Conservation (phyloP, 2,329 filamentous ascomycete genomes). For the Hysterium pulicare region DNA sequence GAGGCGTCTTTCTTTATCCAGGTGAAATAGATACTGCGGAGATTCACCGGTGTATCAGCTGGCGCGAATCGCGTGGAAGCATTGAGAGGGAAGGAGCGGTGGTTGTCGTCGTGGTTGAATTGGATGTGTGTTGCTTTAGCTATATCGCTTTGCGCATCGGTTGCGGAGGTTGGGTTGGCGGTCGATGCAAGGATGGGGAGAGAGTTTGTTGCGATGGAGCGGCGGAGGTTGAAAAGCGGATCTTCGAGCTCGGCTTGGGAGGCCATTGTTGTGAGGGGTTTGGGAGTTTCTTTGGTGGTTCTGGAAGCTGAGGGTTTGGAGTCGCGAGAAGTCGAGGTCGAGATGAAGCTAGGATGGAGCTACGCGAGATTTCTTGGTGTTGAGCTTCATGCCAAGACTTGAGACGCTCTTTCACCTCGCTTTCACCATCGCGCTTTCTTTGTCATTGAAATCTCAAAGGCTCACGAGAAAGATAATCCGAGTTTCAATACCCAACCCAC, state of each 20-base stretch:
- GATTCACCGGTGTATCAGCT: slow-evolving; percentile 64
- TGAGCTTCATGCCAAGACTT: background rate
- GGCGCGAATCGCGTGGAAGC: slow-evolving; percentile 83
- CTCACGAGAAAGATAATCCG: too few species aligned
- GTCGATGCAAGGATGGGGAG: slow-evolving; percentile 72
- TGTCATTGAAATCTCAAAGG: too few species aligned
- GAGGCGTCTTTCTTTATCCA: slow-evolving; percentile 90
- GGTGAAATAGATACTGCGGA: slow-evolving; percentile 93
- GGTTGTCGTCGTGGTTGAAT: slow-evolving; percentile 60
- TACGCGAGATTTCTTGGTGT: background rate
- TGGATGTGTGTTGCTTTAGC: slow-evolving; percentile 55
- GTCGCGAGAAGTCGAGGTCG: background rate
- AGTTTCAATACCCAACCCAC: too few species aligned
- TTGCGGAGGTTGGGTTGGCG: slow-evolving; percentile 58
- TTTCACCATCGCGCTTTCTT: too few species aligned
- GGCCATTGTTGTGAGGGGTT: slow-evolving; percentile 15
- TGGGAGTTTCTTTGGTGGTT: background rate
- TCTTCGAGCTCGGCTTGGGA: slow-evolving; percentile 49
- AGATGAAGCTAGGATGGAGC: background rate
- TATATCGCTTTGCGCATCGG: slow-evolving; percentile 61
- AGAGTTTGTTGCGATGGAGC: slow-evolving; percentile 69
- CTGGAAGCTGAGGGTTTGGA: background rate
- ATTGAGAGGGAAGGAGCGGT: slow-evolving; percentile 65
- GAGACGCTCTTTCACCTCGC: too few species aligned
- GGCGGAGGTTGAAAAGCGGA: slow-evolving; percentile 77